These are phyloP conservation scores for Scortechinia acanthostroma DNA, from an alignment of 2,329 filamentous ascomycete species.

Conservation along the genomic window DNA sequence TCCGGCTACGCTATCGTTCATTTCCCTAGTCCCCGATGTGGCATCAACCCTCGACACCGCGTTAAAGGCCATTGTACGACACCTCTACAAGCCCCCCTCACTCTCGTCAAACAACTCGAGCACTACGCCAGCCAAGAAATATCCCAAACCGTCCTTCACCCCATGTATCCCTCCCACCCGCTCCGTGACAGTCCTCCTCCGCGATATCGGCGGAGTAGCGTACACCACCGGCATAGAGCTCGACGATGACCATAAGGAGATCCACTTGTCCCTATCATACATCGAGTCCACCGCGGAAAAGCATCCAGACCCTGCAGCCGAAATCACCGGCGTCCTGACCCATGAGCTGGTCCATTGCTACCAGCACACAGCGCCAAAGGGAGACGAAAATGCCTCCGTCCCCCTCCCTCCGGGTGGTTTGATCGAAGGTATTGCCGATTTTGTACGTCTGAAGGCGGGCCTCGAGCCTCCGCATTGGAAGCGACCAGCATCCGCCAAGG, in stretches of 20 bases:
- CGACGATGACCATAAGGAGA: conserved; percentile 57
- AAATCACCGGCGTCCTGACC: conserved; percentile 49
- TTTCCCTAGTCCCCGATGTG: conserved; percentile 37
- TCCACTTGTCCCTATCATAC: conserved; percentile 52
- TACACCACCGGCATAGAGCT: conserved; percentile 53
- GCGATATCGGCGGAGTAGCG: conserved; percentile 48
- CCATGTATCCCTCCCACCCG: conserved; percentile 42
- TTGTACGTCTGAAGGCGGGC: conserved; percentile 49
- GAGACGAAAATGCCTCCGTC: conserved; percentile 5
- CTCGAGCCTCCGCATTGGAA: conserved; percentile 54
- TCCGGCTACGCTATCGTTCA: conserved; percentile 36
- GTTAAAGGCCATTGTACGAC: conserved; percentile 39
- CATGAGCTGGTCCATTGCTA: conserved; percentile 64
- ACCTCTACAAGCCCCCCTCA: conserved; percentile 39
- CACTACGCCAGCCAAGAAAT: conserved; percentile 5
- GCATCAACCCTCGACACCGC: conserved; percentile 37
- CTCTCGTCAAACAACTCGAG: no score
- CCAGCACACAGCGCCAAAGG: conserved; percentile 40
- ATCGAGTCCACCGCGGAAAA: conserved; percentile 11
- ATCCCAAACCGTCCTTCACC: conserved; percentile 11
- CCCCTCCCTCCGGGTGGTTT: conserved; percentile 37
- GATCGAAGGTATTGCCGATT: conserved; percentile 59
- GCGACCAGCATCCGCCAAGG: conserved; percentile 24
- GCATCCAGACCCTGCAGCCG: conserved; percentile 13
- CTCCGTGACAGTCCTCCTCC: conserved; percentile 49